phyloP scores from a whole-genome alignment of 371 early-diverging fungal species.

The Mucor indicus region DNA sequence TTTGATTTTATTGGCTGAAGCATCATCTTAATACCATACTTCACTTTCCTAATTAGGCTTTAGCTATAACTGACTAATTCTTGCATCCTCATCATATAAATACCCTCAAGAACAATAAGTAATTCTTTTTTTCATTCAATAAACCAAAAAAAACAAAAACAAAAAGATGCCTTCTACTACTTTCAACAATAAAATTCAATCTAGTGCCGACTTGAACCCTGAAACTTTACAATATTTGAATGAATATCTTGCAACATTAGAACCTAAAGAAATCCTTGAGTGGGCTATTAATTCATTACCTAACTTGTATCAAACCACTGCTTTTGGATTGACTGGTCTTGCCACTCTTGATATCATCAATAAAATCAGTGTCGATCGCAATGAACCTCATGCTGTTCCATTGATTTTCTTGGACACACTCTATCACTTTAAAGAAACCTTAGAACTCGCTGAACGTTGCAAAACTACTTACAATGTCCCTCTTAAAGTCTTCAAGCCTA shows the following conservation, averaged over 20 bases:
- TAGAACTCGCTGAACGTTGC: conserved; percentile 69
- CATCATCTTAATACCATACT: conserved; percentile 16
- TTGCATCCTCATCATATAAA: conserved; percentile 1
- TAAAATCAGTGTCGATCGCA: conserved; percentile 57
- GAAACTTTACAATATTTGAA: conserved; percentile 67
- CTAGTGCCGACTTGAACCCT: conserved; percentile 50
- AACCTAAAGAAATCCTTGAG: conserved; percentile 80
- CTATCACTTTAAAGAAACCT: conserved; percentile 89
- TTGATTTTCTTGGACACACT: conserved; percentile 91
- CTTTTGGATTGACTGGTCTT: conserved; percentile 86
- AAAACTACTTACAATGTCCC: conserved; percentile 67
- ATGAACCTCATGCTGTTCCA: conserved; percentile 63
- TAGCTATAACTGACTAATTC: not conserved
- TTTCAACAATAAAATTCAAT: conserved; percentile 23
- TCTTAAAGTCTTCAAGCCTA: conserved; percentile 76
- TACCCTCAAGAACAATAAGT: not conserved
- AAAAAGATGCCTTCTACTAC: conserved; percentile 28
- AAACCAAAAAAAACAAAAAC: not conserved
- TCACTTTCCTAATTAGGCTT: conserved; percentile 14
- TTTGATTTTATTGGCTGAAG: conserved; percentile 24
- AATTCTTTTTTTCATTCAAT: not conserved
- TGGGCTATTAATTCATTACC: conserved; percentile 85
- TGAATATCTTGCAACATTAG: conserved; percentile 51
- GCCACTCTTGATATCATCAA: conserved; percentile 76
- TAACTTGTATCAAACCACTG: conserved; percentile 87